Evolutionary conservation across 768 basidiomycete species (phyloP).

Genomic region (Ramaria sp.): DNA sequence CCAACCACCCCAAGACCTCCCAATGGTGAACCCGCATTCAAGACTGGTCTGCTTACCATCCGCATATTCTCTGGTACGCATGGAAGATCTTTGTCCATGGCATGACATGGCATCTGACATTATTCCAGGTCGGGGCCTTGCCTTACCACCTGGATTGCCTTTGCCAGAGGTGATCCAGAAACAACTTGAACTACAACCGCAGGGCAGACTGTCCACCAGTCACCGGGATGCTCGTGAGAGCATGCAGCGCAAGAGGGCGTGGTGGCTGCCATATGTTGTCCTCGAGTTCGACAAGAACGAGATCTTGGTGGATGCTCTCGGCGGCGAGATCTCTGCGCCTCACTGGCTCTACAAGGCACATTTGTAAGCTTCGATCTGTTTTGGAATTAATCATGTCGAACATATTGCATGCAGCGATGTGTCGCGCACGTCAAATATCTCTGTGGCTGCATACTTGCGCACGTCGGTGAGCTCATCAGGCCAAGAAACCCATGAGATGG

Average conservation of each 20-base stretch:
- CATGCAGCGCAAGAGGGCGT: conserved; percentile 84
- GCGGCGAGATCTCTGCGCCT: conserved; percentile 83
- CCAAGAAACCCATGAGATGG: conserved; percentile 74
- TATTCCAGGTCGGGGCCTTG: conserved; percentile 61
- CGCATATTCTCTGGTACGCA: conserved; percentile 82
- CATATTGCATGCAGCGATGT: conserved; percentile 58
- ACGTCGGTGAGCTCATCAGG: conserved; percentile 62
- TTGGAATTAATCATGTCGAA: conserved; percentile 4
- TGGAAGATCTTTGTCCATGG: neutral
- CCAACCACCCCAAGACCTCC: conserved; percentile 60
- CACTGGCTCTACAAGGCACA: conserved; percentile 94
- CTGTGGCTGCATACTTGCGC: conserved; percentile 85
- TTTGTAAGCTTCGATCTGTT: conserved; percentile 56
- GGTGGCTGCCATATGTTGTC: conserved; percentile 97
- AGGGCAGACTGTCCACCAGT: conserved; percentile 46
- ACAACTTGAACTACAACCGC: conserved; percentile 56
- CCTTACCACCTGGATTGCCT: conserved; percentile 64
- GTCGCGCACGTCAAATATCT: conserved; percentile 84
- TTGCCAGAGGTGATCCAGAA: conserved; percentile 81
- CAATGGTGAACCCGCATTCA: conserved; percentile 9
- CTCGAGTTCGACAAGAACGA: conserved; percentile 98
- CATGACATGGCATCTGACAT: neutral
- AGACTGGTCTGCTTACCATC: conserved; percentile 79
- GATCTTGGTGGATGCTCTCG: conserved; percentile 89
- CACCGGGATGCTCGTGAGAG: conserved; percentile 62